Evolutionary conservation across 139 green algal genomes (phyloP).

Genomic region (Coelastrella sp.): DNA sequence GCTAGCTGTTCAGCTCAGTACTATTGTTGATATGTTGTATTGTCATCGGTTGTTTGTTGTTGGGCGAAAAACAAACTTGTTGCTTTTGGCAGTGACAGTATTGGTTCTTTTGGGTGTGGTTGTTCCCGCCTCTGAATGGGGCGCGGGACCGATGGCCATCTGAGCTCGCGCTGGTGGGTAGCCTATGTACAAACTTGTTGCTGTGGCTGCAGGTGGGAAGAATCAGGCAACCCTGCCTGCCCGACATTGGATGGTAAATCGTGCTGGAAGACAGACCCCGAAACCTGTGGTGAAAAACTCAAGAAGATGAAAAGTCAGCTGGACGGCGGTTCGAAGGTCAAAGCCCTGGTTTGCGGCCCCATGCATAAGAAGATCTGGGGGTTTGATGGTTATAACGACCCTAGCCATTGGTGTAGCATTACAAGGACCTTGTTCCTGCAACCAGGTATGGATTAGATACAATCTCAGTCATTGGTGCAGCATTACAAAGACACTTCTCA

Average conservation of each 20-base stretch:
- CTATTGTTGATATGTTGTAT: background rate
- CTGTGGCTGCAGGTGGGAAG: slow-evolving; percentile 3
- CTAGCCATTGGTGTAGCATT: background rate
- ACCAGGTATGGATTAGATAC: background rate
- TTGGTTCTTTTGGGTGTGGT: no score
- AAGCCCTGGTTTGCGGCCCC: background rate
- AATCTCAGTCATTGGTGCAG: background rate
- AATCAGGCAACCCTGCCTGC: slow-evolving; percentile 3
- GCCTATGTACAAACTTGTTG: no score
- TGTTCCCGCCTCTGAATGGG: no score
- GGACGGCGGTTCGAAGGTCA: background rate
- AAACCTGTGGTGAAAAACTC: background rate
- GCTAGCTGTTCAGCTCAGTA: background rate
- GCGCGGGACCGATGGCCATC: no score
- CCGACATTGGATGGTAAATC: slow-evolving; percentile 8
- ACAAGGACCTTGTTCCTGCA: slow-evolving; percentile 3
- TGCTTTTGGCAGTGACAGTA: no score
- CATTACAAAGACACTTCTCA: slow-evolving; percentile 1
- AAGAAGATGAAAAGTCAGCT: background rate
- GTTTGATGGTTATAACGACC: background rate
- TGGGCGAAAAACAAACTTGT: background rate
- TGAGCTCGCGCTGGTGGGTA: no score
- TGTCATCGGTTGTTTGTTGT: no score
- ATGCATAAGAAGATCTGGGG: slow-evolving; percentile 16
- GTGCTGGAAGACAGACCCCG: slow-evolving; percentile 17